Conservation (phyloP, 2,329 filamentous ascomycete species). For the Aspergillus fumigatiaffinis region DNA sequence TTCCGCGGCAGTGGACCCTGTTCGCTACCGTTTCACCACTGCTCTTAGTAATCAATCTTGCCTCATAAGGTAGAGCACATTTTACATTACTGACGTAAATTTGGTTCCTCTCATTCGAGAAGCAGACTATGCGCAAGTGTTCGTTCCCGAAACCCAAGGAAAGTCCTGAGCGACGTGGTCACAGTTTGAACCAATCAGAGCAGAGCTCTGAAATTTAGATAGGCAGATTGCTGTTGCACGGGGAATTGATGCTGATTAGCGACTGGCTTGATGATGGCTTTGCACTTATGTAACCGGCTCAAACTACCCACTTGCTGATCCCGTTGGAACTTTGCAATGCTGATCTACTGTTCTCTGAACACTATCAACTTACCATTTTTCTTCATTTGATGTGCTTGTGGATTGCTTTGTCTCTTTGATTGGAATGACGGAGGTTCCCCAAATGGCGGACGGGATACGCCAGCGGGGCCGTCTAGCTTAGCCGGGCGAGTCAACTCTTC, state of each 20-base stretch:
- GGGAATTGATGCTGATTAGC: constrained; percentile 12
- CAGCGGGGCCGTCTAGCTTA: constrained; percentile 21
- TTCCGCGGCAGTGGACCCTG: constrained; percentile 7
- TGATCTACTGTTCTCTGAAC: not conserved
- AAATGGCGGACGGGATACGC: constrained; percentile 22
- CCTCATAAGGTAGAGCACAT: constrained; percentile 4
- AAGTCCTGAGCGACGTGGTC: constrained; percentile 5
- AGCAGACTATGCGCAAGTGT: not conserved
- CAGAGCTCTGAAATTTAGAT: not conserved
- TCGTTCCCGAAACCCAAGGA: not conserved
- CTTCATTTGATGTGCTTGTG: not conserved
- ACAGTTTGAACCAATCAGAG: constrained; percentile 4
- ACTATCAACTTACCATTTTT: not conserved
- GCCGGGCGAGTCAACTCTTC: constrained; percentile 19
- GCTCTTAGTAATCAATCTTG: constrained; percentile 4
- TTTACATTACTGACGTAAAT: not conserved
- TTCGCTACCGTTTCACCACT: constrained; percentile 14
- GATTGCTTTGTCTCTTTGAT: constrained; percentile 2
- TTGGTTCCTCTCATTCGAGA: not conserved
- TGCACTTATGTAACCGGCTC: not conserved
- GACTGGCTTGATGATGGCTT: constrained; percentile 1
- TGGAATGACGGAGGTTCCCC: constrained; percentile 10
- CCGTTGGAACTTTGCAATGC: not conserved
- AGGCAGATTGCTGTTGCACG: not conserved
- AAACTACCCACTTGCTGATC: constrained; percentile 7